Evolutionary conservation across 1,139 yeast genomes (phyloP), one percentile per base, ranked within the genome.

Genomic region (Suhomyces bokatorum): DNA sequence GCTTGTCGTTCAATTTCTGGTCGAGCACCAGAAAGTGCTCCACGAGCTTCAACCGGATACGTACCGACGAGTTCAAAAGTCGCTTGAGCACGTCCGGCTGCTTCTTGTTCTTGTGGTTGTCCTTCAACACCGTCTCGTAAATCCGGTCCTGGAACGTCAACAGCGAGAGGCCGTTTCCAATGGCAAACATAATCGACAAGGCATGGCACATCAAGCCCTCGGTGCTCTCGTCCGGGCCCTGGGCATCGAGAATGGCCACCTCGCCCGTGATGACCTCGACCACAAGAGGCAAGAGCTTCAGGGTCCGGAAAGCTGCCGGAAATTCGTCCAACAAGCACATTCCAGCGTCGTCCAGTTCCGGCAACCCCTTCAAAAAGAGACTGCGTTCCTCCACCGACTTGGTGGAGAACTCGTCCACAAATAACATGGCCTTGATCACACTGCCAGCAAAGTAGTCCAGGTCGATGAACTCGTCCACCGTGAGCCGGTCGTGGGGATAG

Each of bases 341-440:
- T 0, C 55, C 57, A 38, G 49, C 48, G 6, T 14, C 45, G 35
- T 59, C 61, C 2, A 40, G 35, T 32, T 65, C 66, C 12, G 78
- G 67, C 42, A 91, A 69, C 0, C 91, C 91, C 46, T 77, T 74
- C 56, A 91, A 70, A 60, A 89, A 90, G 0, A 82, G 73, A 32
- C 78, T 64, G 56, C 85, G 86, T 48, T 91, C 97, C 12, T 78
- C 77, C 3, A 74, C 68, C 2, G 84, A 67, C 53, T 87, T 85
- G 1, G 96, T 88, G 8, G 91, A 80, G 51, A 88, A 84, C 48
- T 88, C 95, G 60, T 91, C 98, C 40, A 93, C 65, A 57, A 87
- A 85, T 64, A 86, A 81, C 73, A 93, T 77, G 3, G 96, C 85
- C 58, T 87, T 85, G 44, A 93, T 83, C 42, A 91, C 69, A 44